Evolutionary conservation across 306 rosid species (phyloP), one percentile per base, ranked within the genome.

Genomic region (Delonix regia): DNA sequence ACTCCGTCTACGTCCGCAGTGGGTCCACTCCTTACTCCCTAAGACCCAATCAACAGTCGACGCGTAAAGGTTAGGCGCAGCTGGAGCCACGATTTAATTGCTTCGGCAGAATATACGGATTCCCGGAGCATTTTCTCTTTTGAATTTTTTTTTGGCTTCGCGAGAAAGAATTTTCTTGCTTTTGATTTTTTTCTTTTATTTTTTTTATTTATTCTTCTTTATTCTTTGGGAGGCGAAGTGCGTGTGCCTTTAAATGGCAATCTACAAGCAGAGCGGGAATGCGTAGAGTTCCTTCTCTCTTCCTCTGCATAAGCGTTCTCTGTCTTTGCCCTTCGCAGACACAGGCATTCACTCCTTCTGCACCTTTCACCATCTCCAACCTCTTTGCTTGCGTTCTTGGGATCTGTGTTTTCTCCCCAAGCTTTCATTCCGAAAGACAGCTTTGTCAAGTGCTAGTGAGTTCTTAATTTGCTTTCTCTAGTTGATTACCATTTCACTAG

Each of bases 391-490:
- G 6, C 21, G 9, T 25, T 59, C 47, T 86, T 61, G 85, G 88
- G 97, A 92, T 92, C 94, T 81, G 93, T 28, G 90, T 71, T 64
- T 30, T 18, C 52, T n/a, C 67, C 75, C 9, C 3, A 25, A 57
- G 25, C 33, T 69, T 75, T 44, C 53, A 11, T 60, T 53, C 52
- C 34, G 55, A 30, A 81, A 22, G 51, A n/a, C 14, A 57, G 41
- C 69, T 65, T 70, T 64, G 18, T 69, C 74, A 27, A 36, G 34
- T 45, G 25, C 71, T 3, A 85, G 93, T 89, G 45, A 79, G 83
- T 80, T 73, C 64, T 38, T 49, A 33, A n/a, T 69, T 73, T 63
- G 19, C 78, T 81, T 74, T 77, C 38, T 55, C 57, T 70, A 25
- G 8, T 39, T 68, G 61, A 56, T 65, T 39, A 34, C 56, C 73